phyloP scores from a whole-genome alignment of 768 basidiomycete genomes.

The Tylopilus sp. region DNA sequence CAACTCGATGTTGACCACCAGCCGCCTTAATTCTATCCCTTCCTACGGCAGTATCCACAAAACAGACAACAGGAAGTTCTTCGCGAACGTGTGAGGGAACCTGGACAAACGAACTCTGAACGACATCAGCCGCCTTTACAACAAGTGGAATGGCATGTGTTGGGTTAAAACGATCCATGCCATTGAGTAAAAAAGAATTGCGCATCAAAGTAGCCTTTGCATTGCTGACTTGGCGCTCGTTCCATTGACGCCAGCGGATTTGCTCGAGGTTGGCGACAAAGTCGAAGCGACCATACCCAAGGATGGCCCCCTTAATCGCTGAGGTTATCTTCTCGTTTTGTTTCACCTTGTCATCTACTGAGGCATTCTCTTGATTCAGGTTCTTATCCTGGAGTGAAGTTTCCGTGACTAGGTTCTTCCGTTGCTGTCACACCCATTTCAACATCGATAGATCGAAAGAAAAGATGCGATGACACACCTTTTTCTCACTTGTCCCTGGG shows the following conservation, averaged over 20 bases:
- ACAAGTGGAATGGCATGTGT: background rate
- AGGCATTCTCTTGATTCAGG: too few relatives aligned
- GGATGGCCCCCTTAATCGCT: background rate
- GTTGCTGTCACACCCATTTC: too few relatives aligned
- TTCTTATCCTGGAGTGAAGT: too few relatives aligned
- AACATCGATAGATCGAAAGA: too few relatives aligned
- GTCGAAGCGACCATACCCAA: background rate
- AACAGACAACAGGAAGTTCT: background rate
- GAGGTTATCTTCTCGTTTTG: background rate
- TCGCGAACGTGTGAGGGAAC: background rate
- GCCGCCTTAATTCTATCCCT: background rate
- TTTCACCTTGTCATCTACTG: background rate
- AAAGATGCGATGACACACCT: too few relatives aligned
- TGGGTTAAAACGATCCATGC: slow-evolving; percentile 1
- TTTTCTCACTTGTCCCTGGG: too few relatives aligned
- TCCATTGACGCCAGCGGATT: background rate
- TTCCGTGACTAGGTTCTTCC: too few relatives aligned
- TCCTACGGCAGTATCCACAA: background rate
- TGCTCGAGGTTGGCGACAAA: background rate
- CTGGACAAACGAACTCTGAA: background rate
- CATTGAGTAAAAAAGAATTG: slow-evolving; percentile 1
- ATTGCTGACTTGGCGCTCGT: background rate
- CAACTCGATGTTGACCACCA: background rate
- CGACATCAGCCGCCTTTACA: background rate
- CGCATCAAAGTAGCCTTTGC: background rate